Percentiles rank a stretch among this genome's conserved stretches.
These are phyloP conservation scores for Hyaloperonospora brassicae DNA, from an alignment of 352 stramenopile species.

Conservation along the genomic window DNA sequence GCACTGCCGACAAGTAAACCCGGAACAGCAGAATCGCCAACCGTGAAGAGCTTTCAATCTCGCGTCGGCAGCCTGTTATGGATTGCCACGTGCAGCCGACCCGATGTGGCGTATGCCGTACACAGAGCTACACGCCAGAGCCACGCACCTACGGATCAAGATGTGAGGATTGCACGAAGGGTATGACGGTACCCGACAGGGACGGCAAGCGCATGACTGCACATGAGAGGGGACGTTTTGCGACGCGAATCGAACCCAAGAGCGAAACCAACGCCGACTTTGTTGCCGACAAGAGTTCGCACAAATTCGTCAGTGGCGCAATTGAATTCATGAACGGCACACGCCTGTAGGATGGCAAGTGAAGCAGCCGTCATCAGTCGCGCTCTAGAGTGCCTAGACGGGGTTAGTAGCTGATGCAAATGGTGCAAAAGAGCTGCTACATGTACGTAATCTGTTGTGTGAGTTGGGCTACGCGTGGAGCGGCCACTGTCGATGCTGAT, in stretches of 20 bases:
- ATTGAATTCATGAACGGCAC: neutral
- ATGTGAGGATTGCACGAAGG: neutral
- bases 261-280: no score
- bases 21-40: neutral
- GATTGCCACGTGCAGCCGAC: neutral
- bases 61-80: no score
- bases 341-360: neutral
- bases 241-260: no score
- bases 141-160: neutral
- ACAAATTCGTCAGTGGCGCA: neutral
- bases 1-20: no score
- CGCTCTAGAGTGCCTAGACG: neutral
- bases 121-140: neutral
- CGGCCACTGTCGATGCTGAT: neutral
- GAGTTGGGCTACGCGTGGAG: neutral
- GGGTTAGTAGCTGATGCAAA: no score
- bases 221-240: no score
- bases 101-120: neutral
- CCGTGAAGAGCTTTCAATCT: neutral
- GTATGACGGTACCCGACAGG: no score
- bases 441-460: no score
- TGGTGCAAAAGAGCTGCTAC: no score
- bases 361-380: neutral
- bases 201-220: no score
- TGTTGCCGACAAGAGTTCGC: no score